Conservation (phyloP, 2,329 filamentous ascomycete genomes). For the Exserohilum rostratum region DNA sequence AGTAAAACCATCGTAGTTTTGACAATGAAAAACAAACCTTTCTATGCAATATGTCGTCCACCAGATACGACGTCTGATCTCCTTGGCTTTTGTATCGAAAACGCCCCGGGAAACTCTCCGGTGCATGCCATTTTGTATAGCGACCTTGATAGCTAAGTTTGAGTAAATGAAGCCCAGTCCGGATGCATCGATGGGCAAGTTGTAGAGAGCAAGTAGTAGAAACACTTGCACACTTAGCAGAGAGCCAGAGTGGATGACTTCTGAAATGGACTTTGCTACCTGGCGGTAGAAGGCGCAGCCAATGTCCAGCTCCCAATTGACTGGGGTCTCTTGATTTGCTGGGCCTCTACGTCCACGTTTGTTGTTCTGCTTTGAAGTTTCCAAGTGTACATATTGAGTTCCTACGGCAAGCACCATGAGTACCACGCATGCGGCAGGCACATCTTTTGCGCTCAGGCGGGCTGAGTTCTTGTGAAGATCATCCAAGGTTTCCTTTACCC, state of each 20-base stretch:
- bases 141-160: constrained; percentile 62
- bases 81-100: constrained; percentile 10
- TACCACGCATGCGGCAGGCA: constrained; percentile 43
- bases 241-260: constrained; percentile 63
- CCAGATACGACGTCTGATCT: constrained; percentile 21
- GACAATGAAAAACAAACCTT: constrained; percentile 9
- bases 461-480: constrained; percentile 20
- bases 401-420: constrained; percentile 53
- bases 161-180: constrained; percentile 64
- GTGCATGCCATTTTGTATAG: constrained; percentile 67
- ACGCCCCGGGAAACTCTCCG: constrained; percentile 41
- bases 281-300: constrained; percentile 54
- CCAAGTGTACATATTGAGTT: constrained; percentile 46
- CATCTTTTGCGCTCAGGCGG: constrained; percentile 9
- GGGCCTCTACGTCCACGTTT: not conserved
- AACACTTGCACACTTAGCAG: constrained; percentile 65
- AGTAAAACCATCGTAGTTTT: not conserved
- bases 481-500: constrained; percentile 50
- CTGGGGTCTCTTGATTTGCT: not conserved
- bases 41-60: constrained; percentile 23
- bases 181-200: constrained; percentile 62
- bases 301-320: constrained; percentile 16
- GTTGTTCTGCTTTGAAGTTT: constrained; percentile 9
- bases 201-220: constrained; percentile 62
- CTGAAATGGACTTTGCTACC: constrained; percentile 61